These are phyloP conservation scores for Colletotrichum euphorbiae DNA, from an alignment of 2,329 filamentous ascomycete species.

Conservation along the genomic window DNA sequence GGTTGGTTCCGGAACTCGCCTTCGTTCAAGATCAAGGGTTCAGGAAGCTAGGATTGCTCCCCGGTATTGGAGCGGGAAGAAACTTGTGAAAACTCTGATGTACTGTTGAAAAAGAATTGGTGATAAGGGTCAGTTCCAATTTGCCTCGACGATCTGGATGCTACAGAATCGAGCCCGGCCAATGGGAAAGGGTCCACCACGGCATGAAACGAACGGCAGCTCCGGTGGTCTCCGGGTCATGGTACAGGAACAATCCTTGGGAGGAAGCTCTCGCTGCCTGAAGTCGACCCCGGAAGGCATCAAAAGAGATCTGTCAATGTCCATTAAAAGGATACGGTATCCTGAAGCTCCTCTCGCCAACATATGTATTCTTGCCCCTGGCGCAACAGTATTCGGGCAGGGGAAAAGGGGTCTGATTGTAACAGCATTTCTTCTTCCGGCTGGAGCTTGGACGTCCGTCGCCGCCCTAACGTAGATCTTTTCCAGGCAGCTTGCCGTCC, in stretches of 20 bases:
- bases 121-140: conserved; percentile 11
- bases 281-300: not conserved
- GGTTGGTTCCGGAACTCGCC: not conserved
- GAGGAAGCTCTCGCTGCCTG: not conserved
- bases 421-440: conserved; percentile 35
- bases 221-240: too few species aligned
- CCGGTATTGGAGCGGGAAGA: not conserved
- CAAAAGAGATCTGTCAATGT: not conserved
- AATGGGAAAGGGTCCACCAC: conserved; percentile 2
- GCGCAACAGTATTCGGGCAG: not conserved
- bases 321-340: not conserved
- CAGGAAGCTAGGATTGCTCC: conserved; percentile 13
- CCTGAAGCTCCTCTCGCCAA: not conserved
- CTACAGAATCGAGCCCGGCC: not conserved
- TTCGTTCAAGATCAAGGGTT: not conserved
- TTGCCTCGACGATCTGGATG: not conserved
- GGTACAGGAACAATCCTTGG: too few species aligned
- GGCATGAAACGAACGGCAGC: not conserved
- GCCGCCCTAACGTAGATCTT: conserved; percentile 24
- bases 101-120: not conserved
- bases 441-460: conserved; percentile 33
- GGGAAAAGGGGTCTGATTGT: conserved; percentile 38
- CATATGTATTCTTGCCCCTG: not conserved
- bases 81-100: not conserved
- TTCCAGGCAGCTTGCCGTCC: conserved; percentile 26